Percentiles rank a stretch among this genome's conserved stretches.
These are phyloP conservation scores for Fusarium foetens DNA, from an alignment of 2,329 filamentous ascomycete genomes.

Conservation along the genomic window DNA sequence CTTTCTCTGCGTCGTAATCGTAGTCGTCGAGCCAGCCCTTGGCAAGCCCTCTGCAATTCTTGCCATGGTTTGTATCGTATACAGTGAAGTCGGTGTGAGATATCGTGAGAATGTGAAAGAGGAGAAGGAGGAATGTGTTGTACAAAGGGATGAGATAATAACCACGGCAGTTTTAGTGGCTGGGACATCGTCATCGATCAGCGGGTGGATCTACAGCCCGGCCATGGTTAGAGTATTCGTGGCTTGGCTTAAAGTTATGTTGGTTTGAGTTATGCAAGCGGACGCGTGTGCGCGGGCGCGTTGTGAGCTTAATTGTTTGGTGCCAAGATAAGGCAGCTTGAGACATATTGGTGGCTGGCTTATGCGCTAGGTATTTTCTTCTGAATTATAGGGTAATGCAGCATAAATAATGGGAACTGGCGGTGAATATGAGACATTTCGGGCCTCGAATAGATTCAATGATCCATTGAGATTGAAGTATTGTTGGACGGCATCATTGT, in stretches of 20 bases:
- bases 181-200: slow-evolving; percentile 15
- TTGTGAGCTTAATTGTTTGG: neutral
- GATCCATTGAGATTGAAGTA: neutral
- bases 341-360: slow-evolving; percentile 5
- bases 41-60: slow-evolving; percentile 1
- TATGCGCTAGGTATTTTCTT: neutral
- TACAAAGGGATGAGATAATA: slow-evolving; percentile 1
- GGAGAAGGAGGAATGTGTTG: neutral
- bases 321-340: neutral
- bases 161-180: slow-evolving; percentile 5
- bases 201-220: neutral
- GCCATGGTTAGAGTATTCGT: neutral
- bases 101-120: neutral
- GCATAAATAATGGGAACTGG: neutral
- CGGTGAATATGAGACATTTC: neutral
- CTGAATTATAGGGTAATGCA: neutral
- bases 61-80: slow-evolving; percentile 1
- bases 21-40: slow-evolving; percentile 11
- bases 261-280: neutral
- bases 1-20: neutral
- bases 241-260: neutral
- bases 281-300: neutral
- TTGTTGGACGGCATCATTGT: neutral
- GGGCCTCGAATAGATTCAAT: neutral
- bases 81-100: neutral